Evolutionary conservation across 2,329 filamentous ascomycete species (phyloP).

Genomic region (Lasiodiplodia sp.): DNA sequence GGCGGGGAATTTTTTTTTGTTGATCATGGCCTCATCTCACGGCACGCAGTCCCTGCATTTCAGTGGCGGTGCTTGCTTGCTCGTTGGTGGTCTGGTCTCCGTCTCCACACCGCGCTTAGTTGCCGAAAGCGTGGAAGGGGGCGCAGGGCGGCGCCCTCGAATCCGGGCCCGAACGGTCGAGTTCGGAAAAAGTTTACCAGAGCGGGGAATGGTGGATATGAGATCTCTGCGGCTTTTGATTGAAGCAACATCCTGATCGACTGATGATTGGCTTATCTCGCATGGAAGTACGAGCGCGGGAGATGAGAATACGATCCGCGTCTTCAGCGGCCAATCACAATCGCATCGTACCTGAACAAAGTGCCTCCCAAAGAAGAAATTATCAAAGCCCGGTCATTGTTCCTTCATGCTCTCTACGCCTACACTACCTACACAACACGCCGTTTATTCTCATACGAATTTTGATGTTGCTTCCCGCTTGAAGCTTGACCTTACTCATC

Average conservation of each 20-base stretch:
- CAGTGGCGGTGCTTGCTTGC: no score
- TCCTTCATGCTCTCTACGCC: not conserved
- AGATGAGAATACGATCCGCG: slow-evolving; percentile 23
- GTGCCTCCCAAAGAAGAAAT: slow-evolving; percentile 1
- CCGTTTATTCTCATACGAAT: not conserved
- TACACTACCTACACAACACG: not conserved
- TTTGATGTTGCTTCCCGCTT: not conserved
- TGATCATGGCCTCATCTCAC: not conserved
- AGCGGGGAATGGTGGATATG: slow-evolving; percentile 24
- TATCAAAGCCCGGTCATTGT: not conserved
- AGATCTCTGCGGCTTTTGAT: slow-evolving; percentile 21
- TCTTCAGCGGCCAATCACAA: slow-evolving; percentile 15
- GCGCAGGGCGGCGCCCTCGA: not conserved
- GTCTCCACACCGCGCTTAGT: not conserved
- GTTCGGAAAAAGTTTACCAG: slow-evolving; percentile 9
- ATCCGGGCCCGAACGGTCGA: slow-evolving; percentile 15
- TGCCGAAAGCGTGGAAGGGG: slow-evolving; percentile 3
- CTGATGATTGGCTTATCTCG: slow-evolving; percentile 14
- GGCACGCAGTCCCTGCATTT: slow-evolving; percentile 11
- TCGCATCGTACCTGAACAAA: not conserved
- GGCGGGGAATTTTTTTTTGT: not conserved
- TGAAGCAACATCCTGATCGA: not conserved
- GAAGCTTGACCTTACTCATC: slow-evolving; percentile 53
- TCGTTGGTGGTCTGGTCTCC: not conserved
- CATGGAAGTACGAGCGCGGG: slow-evolving; percentile 19